Evolutionary conservation across 805 yeast genomes (phyloP), one percentile per base, ranked within the genome.

Genomic region (Jamesozyma piceae): DNA sequence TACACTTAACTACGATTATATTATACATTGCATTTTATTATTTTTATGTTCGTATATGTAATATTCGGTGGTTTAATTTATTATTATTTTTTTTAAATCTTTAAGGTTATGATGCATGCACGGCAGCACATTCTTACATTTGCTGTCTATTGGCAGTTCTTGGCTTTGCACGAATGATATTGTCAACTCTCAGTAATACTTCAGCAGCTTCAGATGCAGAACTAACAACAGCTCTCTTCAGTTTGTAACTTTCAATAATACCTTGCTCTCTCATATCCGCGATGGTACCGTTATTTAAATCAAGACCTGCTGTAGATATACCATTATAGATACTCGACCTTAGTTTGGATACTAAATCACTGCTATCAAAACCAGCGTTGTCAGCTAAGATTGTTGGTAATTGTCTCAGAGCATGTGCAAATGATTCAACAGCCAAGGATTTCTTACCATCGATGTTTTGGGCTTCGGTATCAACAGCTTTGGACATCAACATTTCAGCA

Each of bases 201-300:
- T 92, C 97, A 4, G 97, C 94, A 27, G 98, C 98, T 69, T 92
- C 99, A n/a, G 95, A 73, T 4, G 98, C 97, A 37, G 94, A 81
- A 13, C 88, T 77, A 15, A 92, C 97, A 14, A 94, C 98, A 2
- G 97, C 95, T 49, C 77, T 74, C 68, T 92, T 92, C 63, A 92
- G 74, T 66, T 89, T 90, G 67, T 74, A 92, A 49, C 94, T 80
- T 68, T 92, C 99, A 41, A 92, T 88, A 52, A 90, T 77, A 19
- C 97, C 98, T 53, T 81, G 66, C 48, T 88, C 92, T 63, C 95
- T 77, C 94, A 92, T 90, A 63, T 92, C 98, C 13, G 88, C 95
- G 48, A 92, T 80, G 35, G 64, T 69, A 48, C 98, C 98, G 33
- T 72, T 72, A 60, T 84, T 79, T 55, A 92, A 74, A 60, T 92